A percentile compares a stretch with the other conserved stretches of the same genome.
Conservation (phyloP, 495 filamentous ascomycete species). For the Penicillium argentinense region DNA sequence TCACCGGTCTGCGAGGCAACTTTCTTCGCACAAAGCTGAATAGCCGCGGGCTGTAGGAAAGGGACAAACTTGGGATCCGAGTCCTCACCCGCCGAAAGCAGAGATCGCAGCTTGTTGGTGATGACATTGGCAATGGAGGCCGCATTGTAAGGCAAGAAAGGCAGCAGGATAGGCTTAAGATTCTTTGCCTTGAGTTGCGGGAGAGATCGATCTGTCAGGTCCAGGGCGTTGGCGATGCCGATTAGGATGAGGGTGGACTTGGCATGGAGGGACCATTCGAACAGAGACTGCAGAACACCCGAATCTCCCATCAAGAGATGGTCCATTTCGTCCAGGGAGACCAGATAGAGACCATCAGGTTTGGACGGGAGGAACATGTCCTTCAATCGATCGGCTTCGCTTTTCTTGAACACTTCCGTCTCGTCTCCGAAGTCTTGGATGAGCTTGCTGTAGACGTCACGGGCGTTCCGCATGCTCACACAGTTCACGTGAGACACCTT, state of each 20-base stretch:
- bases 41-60: slow-evolving; percentile 89
- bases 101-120: slow-evolving; percentile 72
- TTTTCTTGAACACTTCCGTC: slow-evolving; percentile 56
- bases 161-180: slow-evolving; percentile 82
- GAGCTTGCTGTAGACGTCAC: slow-evolving; percentile 77
- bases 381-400: slow-evolving; percentile 56
- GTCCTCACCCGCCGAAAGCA: slow-evolving; percentile 54
- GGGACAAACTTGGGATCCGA: slow-evolving; percentile 64
- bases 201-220: slow-evolving; percentile 92
- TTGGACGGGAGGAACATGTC: slow-evolving; percentile 63
- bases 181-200: slow-evolving; percentile 91
- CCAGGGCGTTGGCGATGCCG: slow-evolving; percentile 95
- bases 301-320: slow-evolving; percentile 84
- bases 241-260: slow-evolving; percentile 78
- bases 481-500: slow-evolving; percentile 86
- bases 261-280: slow-evolving; percentile 85
- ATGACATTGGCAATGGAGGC: slow-evolving; percentile 87
- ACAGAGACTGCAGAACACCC: slow-evolving; percentile 83
- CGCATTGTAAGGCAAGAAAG: slow-evolving; percentile 90
- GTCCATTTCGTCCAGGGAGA: slow-evolving; percentile 93
- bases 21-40: slow-evolving; percentile 91
- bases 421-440: slow-evolving; percentile 62
- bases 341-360: slow-evolving; percentile 59
- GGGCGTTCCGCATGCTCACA: slow-evolving; percentile 85
- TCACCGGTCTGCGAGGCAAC: slow-evolving; percentile 92